Base-by-base conservation (phyloP, 805 yeast species). In the Wickerhamiella nectarea region DNA sequence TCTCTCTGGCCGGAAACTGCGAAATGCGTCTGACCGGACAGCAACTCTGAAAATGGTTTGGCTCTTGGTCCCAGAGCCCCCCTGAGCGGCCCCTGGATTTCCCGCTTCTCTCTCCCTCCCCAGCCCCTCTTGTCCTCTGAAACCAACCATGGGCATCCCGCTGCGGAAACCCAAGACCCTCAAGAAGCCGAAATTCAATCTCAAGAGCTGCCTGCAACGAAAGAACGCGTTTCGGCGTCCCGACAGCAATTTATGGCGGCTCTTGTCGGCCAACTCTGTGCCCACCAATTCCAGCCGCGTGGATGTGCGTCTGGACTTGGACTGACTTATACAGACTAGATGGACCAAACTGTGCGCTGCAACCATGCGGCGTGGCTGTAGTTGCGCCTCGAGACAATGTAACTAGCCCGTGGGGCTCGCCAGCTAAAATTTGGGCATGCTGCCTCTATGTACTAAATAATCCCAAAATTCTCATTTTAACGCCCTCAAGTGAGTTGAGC, bases 401-500 rank as follows among this genome's bases (percentile, higher is more conserved):
- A n/a, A n/a, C n/a, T n/a, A n/a, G n/a, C n/a, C n/a, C n/a, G n/a
- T n/a, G n/a, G n/a, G n/a, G n/a, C n/a, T n/a, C n/a, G n/a, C n/a
- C n/a, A n/a, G n/a, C n/a, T n/a, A n/a, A n/a, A n/a, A n/a, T n/a
- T n/a, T n/a, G n/a, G n/a, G n/a, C n/a, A n/a, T n/a, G n/a, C n/a
- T n/a, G n/a, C n/a, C 12, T 25, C 28, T 11, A 7, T 25, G n/a
- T 12, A n/a, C 15, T 24, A 22, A 83, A 60, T n/a, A 83, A 75
- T 49, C 72, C 73, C 38, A 62, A 59, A 0, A 82, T 41, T 51
- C 98, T 68, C 66, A 87, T 61, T 57, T 73, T 78, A 35, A 78
- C 57, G 1, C 97, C 98, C 61, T 86, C 95, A 59, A 75, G 61
- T 36, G 77, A 68, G 59, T 87, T 81, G 43, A 89, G 61, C 57